phyloP scores from a whole-genome alignment of 2,329 filamentous ascomycete genomes.

The Diaporthe vexans region DNA sequence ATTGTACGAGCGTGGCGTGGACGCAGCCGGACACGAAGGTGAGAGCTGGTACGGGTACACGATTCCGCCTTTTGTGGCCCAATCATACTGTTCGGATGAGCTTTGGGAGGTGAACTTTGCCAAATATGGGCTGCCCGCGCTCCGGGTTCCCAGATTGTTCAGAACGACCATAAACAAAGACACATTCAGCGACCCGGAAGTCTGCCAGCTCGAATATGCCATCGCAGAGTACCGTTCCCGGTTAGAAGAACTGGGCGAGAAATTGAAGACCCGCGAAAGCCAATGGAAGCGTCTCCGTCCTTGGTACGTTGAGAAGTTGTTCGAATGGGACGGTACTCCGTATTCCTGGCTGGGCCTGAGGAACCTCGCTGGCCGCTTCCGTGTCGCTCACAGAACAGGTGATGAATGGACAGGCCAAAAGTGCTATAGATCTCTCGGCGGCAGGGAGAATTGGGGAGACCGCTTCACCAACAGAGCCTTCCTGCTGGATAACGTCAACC shows the following conservation, averaged over 20 bases:
- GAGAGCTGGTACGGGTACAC: neutral
- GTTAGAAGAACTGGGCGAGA: neutral
- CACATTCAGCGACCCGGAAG: neutral
- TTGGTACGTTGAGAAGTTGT: neutral
- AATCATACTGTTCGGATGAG: neutral
- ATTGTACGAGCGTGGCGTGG: neutral
- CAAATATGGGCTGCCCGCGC: conserved; percentile 15
- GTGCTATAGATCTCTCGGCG: neutral
- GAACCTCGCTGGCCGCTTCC: neutral
- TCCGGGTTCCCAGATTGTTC: conserved; percentile 4
- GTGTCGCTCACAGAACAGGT: conserved; percentile 1
- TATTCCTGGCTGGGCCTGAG: neutral
- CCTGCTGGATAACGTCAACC: neutral
- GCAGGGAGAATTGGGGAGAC: neutral
- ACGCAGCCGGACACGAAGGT: neutral
- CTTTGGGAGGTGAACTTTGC: neutral
- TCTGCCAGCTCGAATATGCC: neutral
- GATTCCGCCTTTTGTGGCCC: neutral
- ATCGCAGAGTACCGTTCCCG: neutral
- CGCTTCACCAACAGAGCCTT: neutral
- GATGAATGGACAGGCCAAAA: neutral
- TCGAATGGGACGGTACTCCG: neutral
- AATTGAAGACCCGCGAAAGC: neutral
- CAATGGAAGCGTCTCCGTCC: neutral
- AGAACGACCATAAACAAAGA: neutral